Conservation (phyloP, 129 eudicot genomes). For the Flaveria trinervia region DNA sequence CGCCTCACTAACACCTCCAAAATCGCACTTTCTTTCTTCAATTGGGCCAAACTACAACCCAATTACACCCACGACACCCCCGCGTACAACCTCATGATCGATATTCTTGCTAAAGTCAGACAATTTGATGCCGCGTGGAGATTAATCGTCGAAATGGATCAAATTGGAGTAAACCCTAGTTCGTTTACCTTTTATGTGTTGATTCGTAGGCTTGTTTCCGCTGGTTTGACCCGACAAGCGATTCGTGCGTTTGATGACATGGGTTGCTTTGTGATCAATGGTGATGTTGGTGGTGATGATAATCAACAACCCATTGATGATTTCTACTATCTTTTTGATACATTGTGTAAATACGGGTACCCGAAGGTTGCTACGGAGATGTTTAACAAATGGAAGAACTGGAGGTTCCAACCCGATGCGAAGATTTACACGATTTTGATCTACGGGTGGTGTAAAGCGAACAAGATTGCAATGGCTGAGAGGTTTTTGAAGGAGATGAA, state of each 20-base stretch:
- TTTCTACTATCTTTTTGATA: slow-evolving; percentile 60
- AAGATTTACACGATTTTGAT: slow-evolving; percentile 71
- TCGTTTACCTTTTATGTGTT: slow-evolving; percentile 60
- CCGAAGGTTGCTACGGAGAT: slow-evolving; percentile 78
- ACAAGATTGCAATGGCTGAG: slow-evolving; percentile 55
- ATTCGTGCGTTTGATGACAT: slow-evolving; percentile 75
- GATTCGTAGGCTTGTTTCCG: slow-evolving; percentile 70
- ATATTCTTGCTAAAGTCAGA: slow-evolving; percentile 56
- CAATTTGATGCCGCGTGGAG: slow-evolving; percentile 92
- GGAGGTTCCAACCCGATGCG: slow-evolving; percentile 46
- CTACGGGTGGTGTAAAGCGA: slow-evolving; percentile 65
- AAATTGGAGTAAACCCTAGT: slow-evolving; percentile 42
- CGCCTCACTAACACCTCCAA: slow-evolving; percentile 74
- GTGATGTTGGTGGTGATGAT: slow-evolving; percentile 18
- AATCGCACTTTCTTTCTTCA: slow-evolving; percentile 77
- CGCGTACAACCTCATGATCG: slow-evolving; percentile 62
- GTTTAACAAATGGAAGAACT: slow-evolving; percentile 62
- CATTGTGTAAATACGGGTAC: slow-evolving; percentile 79
- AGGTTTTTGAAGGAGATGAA: slow-evolving; percentile 77
- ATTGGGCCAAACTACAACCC: slow-evolving; percentile 45
- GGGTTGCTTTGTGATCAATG: slow-evolving; percentile 52
- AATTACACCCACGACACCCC: slow-evolving; percentile 37
- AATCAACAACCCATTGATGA: slow-evolving; percentile 33
- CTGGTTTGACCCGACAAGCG: slow-evolving; percentile 80
- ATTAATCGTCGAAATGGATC: slow-evolving; percentile 66